Evolutionary conservation across 257 asterid species (phyloP).

Genomic region (Eustoma russellianum): DNA sequence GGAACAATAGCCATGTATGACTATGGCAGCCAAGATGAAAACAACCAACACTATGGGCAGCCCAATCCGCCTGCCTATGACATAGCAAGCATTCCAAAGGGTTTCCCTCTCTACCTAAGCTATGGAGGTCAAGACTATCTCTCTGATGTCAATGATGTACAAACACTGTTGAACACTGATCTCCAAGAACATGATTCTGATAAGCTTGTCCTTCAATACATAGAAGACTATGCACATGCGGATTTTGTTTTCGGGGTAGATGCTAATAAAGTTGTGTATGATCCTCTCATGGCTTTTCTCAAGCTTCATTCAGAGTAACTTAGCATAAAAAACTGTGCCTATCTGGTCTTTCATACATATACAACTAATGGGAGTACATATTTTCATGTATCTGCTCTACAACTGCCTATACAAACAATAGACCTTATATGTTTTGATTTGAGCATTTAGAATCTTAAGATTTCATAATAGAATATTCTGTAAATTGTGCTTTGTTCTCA

Average conservation of each 20-base stretch:
- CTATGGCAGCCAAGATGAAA: constrained; percentile 36
- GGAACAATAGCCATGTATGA: constrained; percentile 50
- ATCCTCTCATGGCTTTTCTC: constrained; percentile 44
- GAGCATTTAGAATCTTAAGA: no score
- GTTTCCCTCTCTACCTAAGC: constrained; percentile 46
- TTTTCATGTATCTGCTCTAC: no score
- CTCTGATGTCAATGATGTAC: constrained; percentile 38
- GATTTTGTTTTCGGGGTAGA: constrained; percentile 48
- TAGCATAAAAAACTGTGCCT: no score
- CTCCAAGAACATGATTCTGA: constrained; percentile 29
- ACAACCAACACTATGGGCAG: constrained; percentile 42
- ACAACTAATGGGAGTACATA: no score
- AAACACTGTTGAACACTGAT: constrained; percentile 18
- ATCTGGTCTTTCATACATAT: no score
- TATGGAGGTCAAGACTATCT: constrained; percentile 57
- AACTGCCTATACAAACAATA: no score
- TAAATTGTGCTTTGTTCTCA: no score
- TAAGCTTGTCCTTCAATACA: constrained; percentile 31
- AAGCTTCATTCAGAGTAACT: constrained; percentile 16
- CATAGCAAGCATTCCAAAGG: constrained; percentile 36
- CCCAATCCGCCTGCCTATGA: constrained; percentile 47
- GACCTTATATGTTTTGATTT: no score
- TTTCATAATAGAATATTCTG: no score
- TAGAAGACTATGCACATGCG: constrained; percentile 45
- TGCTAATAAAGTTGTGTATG: constrained; percentile 47